Base-by-base conservation (phyloP, 306 rosid species). In the Quercus mongolica region DNA sequence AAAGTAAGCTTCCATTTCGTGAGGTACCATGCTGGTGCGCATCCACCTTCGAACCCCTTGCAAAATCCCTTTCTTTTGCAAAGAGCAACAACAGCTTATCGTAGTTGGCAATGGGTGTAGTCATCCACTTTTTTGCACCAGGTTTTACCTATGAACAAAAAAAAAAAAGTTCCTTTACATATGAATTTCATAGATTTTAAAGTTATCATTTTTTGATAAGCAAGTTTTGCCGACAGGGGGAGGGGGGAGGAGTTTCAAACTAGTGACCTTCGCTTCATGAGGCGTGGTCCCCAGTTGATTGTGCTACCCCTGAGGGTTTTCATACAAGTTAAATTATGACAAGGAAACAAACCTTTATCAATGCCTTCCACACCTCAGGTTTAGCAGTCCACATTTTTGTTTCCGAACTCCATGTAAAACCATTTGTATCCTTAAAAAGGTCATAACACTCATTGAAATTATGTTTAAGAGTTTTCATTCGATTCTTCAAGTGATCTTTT, bases 81-180 rank as follows among this genome's bases (percentile, higher is more conserved):
- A 81, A 75, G 31, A 81, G 80, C 56, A 81, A 23, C 4, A 46
- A 20, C 65, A 81, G 5, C 69, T 80, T 80, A 67, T 80, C 61
- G 20, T 80, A 80, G 83, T 74, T 80, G n/a, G 71, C 61, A 49
- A 80, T 46, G 3, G 79, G 79, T 68, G 83, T 80, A 67, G 65
- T 64, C 75, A 74, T 80, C 79, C 83, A 80, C 49, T 80, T 80
- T 71, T 62, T 74, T 25, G 83, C 83, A n/a, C 75, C 79, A 8
- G 79, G 83, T 28, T 76, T 80, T 56, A 31, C 83, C 83, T 74
- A 62, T 7, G 18, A 62, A 1, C 15, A 62, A 13, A 14, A 62
- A 14, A 62, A 61, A 62, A 2, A 26, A 4, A n/a, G 31, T 21
- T 58, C 28, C 64, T 21, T 8, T 58, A 58, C 13, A 21, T 49